Evolutionary conservation across 148 eudicot species (phyloP).

Genomic region (Oxyria digyna): DNA sequence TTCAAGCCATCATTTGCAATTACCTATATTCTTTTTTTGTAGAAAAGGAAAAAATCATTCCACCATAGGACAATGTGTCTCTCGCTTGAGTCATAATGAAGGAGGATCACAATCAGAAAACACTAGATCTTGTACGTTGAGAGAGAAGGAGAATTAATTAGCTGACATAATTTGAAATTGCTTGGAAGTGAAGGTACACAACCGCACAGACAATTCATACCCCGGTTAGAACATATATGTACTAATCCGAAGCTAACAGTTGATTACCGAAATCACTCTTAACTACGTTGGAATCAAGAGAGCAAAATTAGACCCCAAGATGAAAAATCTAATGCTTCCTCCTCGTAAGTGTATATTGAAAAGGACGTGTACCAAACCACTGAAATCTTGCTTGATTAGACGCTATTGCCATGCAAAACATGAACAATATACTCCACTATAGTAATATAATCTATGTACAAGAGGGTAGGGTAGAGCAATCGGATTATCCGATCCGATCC

Average conservation of each 20-base stretch:
- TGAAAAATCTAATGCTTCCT: neutral
- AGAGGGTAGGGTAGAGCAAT: too few relatives aligned
- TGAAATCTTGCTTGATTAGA: neutral
- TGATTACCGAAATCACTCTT: neutral
- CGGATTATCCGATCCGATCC: too few relatives aligned
- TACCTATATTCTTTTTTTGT: neutral
- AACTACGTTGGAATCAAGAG: neutral
- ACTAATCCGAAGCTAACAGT: neutral
- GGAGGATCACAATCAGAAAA: slow-evolving; percentile 7
- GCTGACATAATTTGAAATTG: slow-evolving; percentile 1
- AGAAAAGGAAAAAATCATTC: neutral
- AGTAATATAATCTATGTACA: too few relatives aligned
- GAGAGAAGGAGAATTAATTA: neutral
- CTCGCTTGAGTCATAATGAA: slow-evolving; percentile 1
- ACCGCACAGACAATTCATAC: neutral
- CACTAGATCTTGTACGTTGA: neutral
- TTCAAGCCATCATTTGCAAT: slow-evolving; percentile 2
- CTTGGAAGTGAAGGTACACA: slow-evolving; percentile 1
- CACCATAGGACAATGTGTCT: slow-evolving; percentile 3
- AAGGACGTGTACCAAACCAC: neutral
- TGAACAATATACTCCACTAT: neutral
- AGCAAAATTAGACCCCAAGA: neutral
- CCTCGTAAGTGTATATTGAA: neutral
- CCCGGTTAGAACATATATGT: neutral
- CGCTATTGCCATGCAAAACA: neutral